Conservation (phyloP, 176 grass and related monocot genomes). For the Ensete ventricosum region DNA sequence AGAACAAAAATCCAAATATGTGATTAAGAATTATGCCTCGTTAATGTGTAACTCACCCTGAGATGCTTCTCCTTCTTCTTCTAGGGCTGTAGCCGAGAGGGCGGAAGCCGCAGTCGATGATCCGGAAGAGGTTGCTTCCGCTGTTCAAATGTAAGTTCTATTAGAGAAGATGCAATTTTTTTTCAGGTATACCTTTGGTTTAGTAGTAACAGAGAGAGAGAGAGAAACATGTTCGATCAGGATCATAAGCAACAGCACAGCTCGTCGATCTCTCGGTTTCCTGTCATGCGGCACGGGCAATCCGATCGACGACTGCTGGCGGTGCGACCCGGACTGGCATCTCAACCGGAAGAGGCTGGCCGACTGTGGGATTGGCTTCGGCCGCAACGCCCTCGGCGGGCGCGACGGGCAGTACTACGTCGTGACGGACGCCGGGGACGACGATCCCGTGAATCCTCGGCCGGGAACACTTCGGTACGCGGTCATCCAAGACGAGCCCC, state of each 20-base stretch:
- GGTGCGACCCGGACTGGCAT: slow-evolving; percentile 1
- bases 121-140: not conserved
- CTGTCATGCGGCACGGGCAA: slow-evolving; percentile 7
- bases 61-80: not conserved
- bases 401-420: not conserved
- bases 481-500: not conserved
- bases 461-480: not conserved
- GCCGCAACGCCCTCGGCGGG: slow-evolving; percentile 3
- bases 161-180: no score
- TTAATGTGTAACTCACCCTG: not conserved
- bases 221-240: not conserved
- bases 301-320: slow-evolving; percentile 10
- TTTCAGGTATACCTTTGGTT: no score
- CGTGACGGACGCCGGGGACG: slow-evolving; percentile 2
- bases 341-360: not conserved
- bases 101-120: slow-evolving; percentile 1
- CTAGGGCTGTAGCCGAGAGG: not conserved
- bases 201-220: no score
- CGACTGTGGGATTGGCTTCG: slow-evolving; percentile 6
- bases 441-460: slow-evolving; percentile 4
- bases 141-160: not conserved
- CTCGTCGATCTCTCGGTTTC: not conserved
- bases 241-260: slow-evolving; percentile 3
- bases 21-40: not conserved
- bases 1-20: no score